Evolutionary conservation across 2,329 filamentous ascomycete genomes (phyloP).

Genomic region (Fusarium tanahbumbuense): DNA sequence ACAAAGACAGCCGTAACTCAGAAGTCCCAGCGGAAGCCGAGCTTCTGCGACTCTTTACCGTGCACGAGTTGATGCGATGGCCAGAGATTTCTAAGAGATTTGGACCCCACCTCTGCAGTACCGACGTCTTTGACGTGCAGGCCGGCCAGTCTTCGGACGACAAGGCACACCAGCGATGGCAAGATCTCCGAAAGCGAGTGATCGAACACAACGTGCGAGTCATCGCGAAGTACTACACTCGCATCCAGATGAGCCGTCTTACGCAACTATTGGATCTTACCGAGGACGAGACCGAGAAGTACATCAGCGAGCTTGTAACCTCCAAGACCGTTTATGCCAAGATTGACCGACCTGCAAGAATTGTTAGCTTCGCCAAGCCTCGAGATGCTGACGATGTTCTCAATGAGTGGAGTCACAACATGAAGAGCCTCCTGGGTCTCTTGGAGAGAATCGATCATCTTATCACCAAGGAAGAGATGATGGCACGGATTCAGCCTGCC

Average conservation of each 20-base stretch:
- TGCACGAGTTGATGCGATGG: slow-evolving; percentile 98
- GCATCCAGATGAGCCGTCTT: slow-evolving; percentile 90
- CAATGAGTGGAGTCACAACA: slow-evolving; percentile 99
- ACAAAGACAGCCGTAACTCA: slow-evolving; percentile 83
- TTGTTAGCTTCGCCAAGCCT: slow-evolving; percentile 95
- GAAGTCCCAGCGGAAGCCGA: slow-evolving; percentile 83
- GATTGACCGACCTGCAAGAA: slow-evolving; percentile 91
- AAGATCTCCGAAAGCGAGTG: slow-evolving; percentile 95
- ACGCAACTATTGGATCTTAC: slow-evolving; percentile 91
- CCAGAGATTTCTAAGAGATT: slow-evolving; percentile 91
- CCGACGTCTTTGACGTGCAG: slow-evolving; percentile 86
- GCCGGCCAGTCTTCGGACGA: slow-evolving; percentile 75
- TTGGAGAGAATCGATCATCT: slow-evolving; percentile 95
- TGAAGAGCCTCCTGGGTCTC: slow-evolving; percentile 89
- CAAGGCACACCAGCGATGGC: slow-evolving; percentile 88
- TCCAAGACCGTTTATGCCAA: slow-evolving; percentile 98
- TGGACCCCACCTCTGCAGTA: slow-evolving; percentile 85
- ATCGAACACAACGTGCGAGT: slow-evolving; percentile 99
- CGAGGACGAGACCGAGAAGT: slow-evolving; percentile 98
- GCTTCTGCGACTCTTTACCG: slow-evolving; percentile 92
- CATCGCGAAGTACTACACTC: slow-evolving; percentile 98
- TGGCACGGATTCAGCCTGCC: slow-evolving; percentile 90
- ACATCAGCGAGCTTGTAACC: slow-evolving; percentile 96
- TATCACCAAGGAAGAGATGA: slow-evolving; percentile 99
- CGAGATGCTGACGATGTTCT: slow-evolving; percentile 94